phyloP scores from a whole-genome alignment of 208 protist genomes.

The Acanthamoeba castellanii region DNA sequence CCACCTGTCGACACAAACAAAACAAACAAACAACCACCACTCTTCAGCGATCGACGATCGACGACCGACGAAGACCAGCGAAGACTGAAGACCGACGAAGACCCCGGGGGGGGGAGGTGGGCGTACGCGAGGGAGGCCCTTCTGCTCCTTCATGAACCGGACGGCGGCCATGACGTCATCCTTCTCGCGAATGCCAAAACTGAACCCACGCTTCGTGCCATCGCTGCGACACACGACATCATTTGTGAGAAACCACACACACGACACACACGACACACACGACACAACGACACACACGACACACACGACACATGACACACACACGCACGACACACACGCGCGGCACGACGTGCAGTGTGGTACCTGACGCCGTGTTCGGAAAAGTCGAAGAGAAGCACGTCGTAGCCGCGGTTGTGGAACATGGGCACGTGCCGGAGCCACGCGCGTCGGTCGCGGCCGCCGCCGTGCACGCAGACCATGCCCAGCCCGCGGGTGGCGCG shows the following conservation, averaged over 20 bases:
- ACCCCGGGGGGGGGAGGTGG: too few species aligned
- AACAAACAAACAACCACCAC: too few species aligned
- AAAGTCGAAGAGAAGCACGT: conserved; percentile 93
- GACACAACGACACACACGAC: too few species aligned
- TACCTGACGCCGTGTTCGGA: conserved; percentile 92
- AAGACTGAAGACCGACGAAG: too few species aligned
- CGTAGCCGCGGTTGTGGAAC: conserved; percentile 92
- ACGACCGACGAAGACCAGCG: too few species aligned
- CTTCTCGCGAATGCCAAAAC: conserved; percentile 93
- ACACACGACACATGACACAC: not conserved
- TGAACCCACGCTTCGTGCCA: conserved; percentile 92
- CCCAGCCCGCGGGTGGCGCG: conserved; percentile 80
- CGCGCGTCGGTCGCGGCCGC: conserved; percentile 93
- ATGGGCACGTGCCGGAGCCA: conserved; percentile 93
- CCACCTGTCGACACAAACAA: conserved; percentile 85
- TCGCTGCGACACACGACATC: conserved; percentile 75
- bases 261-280: not conserved
- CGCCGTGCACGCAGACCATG: conserved; percentile 94
- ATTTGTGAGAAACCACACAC: not conserved
- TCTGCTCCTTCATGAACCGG: conserved; percentile 88
- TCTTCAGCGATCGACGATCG: too few species aligned
- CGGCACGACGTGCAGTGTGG: too few species aligned
- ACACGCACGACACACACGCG: not conserved
- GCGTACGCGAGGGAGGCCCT: conserved; percentile 85
- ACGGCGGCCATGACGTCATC: conserved; percentile 93